Conservation (phyloP, 768 basidiomycete species). For the Mycena rebaudengoi region DNA sequence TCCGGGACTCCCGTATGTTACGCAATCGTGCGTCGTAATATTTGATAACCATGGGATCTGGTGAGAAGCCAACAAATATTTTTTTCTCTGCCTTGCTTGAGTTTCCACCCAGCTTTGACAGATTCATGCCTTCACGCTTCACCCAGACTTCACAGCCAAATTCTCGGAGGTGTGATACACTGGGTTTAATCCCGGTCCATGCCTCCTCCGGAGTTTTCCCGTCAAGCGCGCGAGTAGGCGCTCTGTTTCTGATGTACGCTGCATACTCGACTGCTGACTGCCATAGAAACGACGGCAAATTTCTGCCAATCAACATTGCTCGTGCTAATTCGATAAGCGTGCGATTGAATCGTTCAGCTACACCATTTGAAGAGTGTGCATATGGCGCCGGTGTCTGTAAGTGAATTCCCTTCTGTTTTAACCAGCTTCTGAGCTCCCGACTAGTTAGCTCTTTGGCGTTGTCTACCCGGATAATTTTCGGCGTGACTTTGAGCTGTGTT, state of each 20-base stretch:
- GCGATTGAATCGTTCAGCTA: conserved; percentile 48
- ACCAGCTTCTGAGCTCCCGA: conserved; percentile 28
- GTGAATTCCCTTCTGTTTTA: conserved; percentile 33
- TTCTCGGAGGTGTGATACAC: conserved; percentile 16
- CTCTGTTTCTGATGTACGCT: conserved; percentile 32
- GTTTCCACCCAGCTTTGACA: conserved; percentile 23
- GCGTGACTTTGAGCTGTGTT: conserved; percentile 7
- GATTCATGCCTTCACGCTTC: conserved; percentile 11
- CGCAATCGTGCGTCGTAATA: conserved; percentile 21
- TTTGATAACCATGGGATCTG: conserved; percentile 6
- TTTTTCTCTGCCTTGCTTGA: conserved; percentile 15
- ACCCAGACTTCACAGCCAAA: conserved; percentile 27
- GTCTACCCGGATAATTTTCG: conserved; percentile 31
- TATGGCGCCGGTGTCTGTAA: conserved; percentile 44
- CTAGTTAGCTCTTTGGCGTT: conserved; percentile 45
- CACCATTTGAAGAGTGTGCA: conserved; percentile 47
- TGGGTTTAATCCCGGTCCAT: conserved; percentile 16
- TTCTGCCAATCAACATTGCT: conserved; percentile 41
- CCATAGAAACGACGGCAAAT: conserved; percentile 32
- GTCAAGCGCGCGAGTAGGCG: conserved; percentile 19
- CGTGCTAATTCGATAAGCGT: conserved; percentile 38
- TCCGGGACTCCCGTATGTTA: conserved; percentile 15
- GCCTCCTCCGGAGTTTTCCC: conserved; percentile 18
- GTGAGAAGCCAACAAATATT: conserved; percentile 23
- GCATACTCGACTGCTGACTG: conserved; percentile 31